A percentile compares a stretch with the other conserved stretches of the same genome.
Conservation (phyloP, 2,329 filamentous ascomycete species). For the Hypoxylon sp. region DNA sequence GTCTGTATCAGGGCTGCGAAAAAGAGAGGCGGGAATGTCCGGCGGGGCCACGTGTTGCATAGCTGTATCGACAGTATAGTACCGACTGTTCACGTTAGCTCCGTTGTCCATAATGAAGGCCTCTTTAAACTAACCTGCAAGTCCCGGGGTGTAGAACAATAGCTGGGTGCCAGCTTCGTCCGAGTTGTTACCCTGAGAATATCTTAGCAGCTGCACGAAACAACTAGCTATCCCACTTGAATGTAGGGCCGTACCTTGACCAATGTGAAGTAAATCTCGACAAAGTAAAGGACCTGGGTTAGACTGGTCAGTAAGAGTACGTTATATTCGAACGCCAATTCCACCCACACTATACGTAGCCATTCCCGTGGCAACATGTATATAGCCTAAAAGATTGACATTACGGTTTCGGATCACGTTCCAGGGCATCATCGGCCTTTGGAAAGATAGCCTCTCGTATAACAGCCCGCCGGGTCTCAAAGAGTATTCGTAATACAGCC, state of each 20-base stretch:
- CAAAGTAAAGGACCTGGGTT: conserved; percentile 72
- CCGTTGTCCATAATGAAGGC: background rate
- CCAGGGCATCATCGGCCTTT: conserved; percentile 71
- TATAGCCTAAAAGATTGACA: conserved; percentile 66
- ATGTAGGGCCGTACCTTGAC: conserved; percentile 55
- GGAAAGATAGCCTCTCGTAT: conserved; percentile 57
- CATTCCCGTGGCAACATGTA: conserved; percentile 68
- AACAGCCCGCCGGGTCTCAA: conserved; percentile 59
- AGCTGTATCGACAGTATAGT: conserved; percentile 65
- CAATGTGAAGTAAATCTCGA: conserved; percentile 71
- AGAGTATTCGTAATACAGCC: conserved; percentile 61
- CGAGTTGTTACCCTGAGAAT: conserved; percentile 54
- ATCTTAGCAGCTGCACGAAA: conserved; percentile 2
- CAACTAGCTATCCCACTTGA: background rate
- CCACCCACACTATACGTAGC: conserved; percentile 56
- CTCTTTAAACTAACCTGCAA: conserved; percentile 56
- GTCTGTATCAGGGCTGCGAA: conserved; percentile 64
- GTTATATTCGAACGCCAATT: conserved; percentile 42
- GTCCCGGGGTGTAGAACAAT: conserved; percentile 69
- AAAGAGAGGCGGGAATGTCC: conserved; percentile 67
- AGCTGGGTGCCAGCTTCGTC: conserved; percentile 63
- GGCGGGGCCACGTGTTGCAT: conserved; percentile 67
- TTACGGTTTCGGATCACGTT: conserved; percentile 64
- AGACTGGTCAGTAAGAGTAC: conserved; percentile 39
- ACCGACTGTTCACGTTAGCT: conserved; percentile 51